phyloP scores from a whole-genome alignment of 495 filamentous ascomycete species.

The Xylaria acuta region DNA sequence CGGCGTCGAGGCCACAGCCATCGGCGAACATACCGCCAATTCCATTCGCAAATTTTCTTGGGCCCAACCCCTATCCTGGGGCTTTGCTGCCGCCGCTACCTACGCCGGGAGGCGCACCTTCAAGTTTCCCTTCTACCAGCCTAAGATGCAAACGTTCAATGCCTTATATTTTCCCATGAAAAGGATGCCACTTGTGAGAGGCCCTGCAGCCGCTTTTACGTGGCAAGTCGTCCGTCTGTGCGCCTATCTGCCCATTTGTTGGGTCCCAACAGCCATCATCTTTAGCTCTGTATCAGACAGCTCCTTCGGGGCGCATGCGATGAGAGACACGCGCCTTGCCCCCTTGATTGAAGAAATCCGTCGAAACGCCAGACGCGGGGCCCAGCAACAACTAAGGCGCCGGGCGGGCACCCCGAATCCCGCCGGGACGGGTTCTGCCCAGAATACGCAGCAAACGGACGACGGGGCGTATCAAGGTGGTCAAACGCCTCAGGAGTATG shows the following conservation, averaged over 20 bases:
- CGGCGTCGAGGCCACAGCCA: conserved; percentile 28
- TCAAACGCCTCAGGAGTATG: conserved; percentile 18
- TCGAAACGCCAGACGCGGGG: background rate
- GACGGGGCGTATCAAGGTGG: background rate
- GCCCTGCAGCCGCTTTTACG: background rate
- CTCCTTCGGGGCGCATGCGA: background rate
- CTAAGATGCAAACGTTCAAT: conserved; percentile 26
- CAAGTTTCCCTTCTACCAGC: conserved; percentile 35
- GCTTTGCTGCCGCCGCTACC: background rate
- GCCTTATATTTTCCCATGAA: conserved; percentile 31
- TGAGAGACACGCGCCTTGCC: conserved; percentile 27
- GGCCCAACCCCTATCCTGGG: background rate
- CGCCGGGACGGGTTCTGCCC: background rate
- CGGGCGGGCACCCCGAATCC: background rate
- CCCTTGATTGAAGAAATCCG: conserved; percentile 23
- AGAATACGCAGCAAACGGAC: background rate
- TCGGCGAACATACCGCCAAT: conserved; percentile 24
- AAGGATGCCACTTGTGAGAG: conserved; percentile 19
- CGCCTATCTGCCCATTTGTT: conserved; percentile 1
- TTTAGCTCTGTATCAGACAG: conserved; percentile 20
- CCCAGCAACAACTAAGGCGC: background rate
- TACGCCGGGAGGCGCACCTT: conserved; percentile 11
- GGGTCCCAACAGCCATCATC: background rate
- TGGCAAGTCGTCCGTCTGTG: conserved; percentile 30
- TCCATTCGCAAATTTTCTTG: conserved; percentile 3